Evolutionary conservation across 768 basidiomycete genomes (phyloP), one percentile per base, ranked within the genome.

Genomic region (Dacryopinax spathularia): DNA sequence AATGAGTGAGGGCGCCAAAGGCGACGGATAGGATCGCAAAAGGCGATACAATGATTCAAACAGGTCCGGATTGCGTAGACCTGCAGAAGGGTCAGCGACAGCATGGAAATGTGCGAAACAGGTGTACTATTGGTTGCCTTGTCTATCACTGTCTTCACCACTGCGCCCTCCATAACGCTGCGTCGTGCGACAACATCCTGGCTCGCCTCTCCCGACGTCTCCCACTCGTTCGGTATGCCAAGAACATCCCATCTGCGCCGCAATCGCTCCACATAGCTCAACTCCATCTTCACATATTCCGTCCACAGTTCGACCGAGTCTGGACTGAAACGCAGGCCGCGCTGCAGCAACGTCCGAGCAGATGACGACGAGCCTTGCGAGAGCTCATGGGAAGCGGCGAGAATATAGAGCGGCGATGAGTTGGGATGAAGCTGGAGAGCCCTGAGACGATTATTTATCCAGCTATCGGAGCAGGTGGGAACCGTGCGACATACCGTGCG

Each of bases 201-300:
- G 36, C 76, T 78, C 16, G 76, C 79, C 34, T 75, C 76, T 43
- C 76, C 66, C 2, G 72, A 75, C 33, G 73, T 71, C 37, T 70
- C 71, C 18, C 66, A 71, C 66, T 66, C 62, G 25, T 69, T 44
- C 12, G 65, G 34, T 61, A 94, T 85, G 7, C 91, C 92, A 20
- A 95, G 77, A 7, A 89, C 77, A 44, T 78, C 83, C 91, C 90
- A 92, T 61, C 92, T 79, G 66, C 88, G 76, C 36, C 88, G 77
- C 59, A 94, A 75, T 15, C 82, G 82, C 75, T 95, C 91, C 7
- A 91, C 77, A 73, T 90, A 95, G 1, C 85, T 84, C 3, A 94
- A 75, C 72, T 97, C 93, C 83, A 96, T 90, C 71, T 85, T 85
- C 66, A 91, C 84, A 71, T 93, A 95, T 73, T 94, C 92, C 22